Evolutionary conservation across 2,329 filamentous ascomycete species (phyloP), one percentile per base, ranked within the genome.

Genomic region (Bertia moriformis): DNA sequence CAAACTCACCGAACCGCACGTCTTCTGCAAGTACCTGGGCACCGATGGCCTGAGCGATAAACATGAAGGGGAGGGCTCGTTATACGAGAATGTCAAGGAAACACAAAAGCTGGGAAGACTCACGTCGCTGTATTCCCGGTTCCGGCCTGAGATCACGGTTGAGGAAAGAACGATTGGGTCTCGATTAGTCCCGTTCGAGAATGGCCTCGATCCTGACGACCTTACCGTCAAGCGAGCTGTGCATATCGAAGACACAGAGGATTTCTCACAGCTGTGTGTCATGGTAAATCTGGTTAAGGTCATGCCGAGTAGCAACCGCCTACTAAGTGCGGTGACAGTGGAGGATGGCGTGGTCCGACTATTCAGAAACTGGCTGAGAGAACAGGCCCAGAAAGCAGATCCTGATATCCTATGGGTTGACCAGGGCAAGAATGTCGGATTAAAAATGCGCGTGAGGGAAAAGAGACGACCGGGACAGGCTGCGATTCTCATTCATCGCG

Each of bases 241-340:
- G 32, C 63, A 65, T 36, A 61, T 91, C 1, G 83, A 88, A 45
- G 69, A 69, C 1, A 69, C 74, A 44, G 83, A 87, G 56, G 60
- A 76, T 14, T 88, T 89, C 52, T 76, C 78, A 1, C 83, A 91
- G 56, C 66, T 91, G 10, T 81, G 79, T 51, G 70, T 74, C 4
- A 64, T 73, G 18, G 72, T 72, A 4, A 83, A 78, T 49, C 57
- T 93, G 27, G 77, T 85, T 43, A 78, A 78, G 51, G 62, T 75
- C 19, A 76, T 1, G 7, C 69, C 74, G 1, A 66, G 65, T 19
- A 66, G 63, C 17, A 77, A 74, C 3, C 53, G 83, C 1, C 78
- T 85, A 45, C 59, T 73, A 39, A 77, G 69, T 49, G 73, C 76
- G 43, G 68, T 79, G 39, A 76, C 73, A 32, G 62, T 89, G 29